Evolutionary conservation across 768 basidiomycete species (phyloP), one percentile per base, ranked within the genome.

Genomic region (Calvatia gigantea): DNA sequence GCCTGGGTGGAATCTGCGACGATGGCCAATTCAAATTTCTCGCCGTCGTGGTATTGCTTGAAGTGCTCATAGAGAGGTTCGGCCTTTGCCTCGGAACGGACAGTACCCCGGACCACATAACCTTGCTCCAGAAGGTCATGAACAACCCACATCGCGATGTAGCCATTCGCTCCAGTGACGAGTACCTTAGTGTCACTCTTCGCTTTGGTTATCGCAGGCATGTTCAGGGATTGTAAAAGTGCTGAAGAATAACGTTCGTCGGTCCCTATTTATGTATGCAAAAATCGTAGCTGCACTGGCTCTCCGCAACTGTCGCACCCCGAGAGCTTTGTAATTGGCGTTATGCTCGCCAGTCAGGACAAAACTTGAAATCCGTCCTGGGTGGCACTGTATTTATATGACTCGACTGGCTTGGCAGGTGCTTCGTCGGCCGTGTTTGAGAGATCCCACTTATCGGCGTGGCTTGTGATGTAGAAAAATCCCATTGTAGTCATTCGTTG

Each of bases 161-260:
- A 60, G 9, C 58, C 58, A 15, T 54, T 55, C 33, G 19, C 58
- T 8, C 58, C 58, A 1, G 53, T 58, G n/a, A 58, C 53, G 21
- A 58, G 47, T 2, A 58, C 35, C 11, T 27, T 21, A 11, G 35
- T 50, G 15, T 38, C 9, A n/a, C 15, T 27, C 28, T 15, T n/a
- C 39, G 45, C 19, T 27, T 39, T 48, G n/a, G 33, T 2, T 32
- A 54, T 35, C 12, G 29, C n/a, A 2, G 39, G 51, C 51, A 52
- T 52, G 21, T 6, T 21, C 5, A 42, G 41, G 25, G 21, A 6
- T 23, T 23, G 9, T 17, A 12, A 5, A n/a, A 21, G 7, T 6
- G 6, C 5, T 19, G 23, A 42, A 21, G 41, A 42, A 21, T 23
- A 3, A 3, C 35, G 11, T 14, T n/a, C 33, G 6, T 35, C 33